These are phyloP conservation scores for Coleophoma crateriformis DNA, from an alignment of 2,329 filamentous ascomycete genomes.

Conservation along the genomic window DNA sequence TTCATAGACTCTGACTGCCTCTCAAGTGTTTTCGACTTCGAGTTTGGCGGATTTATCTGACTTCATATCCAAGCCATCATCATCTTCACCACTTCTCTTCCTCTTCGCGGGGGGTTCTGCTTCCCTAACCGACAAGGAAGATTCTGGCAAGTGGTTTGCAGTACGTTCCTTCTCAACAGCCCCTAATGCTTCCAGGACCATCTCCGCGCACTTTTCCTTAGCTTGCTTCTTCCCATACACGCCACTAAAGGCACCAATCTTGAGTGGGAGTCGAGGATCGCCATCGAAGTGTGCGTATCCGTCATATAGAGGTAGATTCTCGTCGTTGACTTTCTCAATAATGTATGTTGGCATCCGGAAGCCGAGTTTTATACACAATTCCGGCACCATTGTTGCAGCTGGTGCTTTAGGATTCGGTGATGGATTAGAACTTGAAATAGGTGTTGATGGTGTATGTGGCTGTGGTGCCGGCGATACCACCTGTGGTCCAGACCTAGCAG, in stretches of 20 bases:
- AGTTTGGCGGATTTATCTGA: too few relatives aligned
- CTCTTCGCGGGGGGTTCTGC: too few relatives aligned
- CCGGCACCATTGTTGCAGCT: background rate
- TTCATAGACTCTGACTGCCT: too few relatives aligned
- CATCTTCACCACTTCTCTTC: too few relatives aligned
- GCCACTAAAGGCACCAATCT: constrained; percentile 34
- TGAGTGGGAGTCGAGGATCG: constrained; percentile 23
- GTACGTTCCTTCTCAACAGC: constrained; percentile 1
- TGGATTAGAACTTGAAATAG: background rate
- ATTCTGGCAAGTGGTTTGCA: too few relatives aligned
- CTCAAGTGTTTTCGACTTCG: too few relatives aligned
- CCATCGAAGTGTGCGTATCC: constrained; percentile 21
- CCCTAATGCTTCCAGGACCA: constrained; percentile 27
- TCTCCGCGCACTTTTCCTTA: constrained; percentile 39
- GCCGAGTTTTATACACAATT: constrained; percentile 17
- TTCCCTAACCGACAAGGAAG: too few relatives aligned
- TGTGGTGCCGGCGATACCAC: background rate
- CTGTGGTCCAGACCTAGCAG: background rate
- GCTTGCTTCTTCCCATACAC: constrained; percentile 42
- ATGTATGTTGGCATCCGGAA: constrained; percentile 18
- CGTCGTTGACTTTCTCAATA: constrained; percentile 7
- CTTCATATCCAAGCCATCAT: too few relatives aligned
- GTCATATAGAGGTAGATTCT: constrained; percentile 12
- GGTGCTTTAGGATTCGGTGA: background rate
- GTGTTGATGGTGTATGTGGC: background rate